Evolutionary conservation across 345 rosid genomes (phyloP), one percentile per base, ranked within the genome.

Genomic region (Lenwebbia sp.): DNA sequence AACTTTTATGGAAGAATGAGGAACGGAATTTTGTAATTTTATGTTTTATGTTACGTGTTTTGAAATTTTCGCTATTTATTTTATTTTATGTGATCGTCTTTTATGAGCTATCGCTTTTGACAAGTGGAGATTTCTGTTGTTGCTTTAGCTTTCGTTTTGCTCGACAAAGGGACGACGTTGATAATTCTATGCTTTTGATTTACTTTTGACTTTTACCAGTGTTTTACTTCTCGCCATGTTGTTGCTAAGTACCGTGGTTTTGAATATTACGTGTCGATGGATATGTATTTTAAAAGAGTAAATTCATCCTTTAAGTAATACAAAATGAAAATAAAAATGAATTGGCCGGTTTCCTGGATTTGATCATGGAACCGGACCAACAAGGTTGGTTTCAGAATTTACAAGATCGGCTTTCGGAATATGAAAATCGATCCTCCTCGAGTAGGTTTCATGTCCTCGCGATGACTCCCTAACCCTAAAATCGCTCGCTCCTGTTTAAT

Each of bases 311-410:
- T 52, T 13, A 52, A 52, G 19, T 13, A 52, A 52, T 14, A 52
- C 19, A 52, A 2, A 26, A 13, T 2, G 13, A 5, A 2, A 6
- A 0, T 5, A n/a, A 58, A 28, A n/a, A 1, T n/a, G 9, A 28
- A 28, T 13, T 1, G 13, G 0, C 13, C 7, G 8, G 1, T 44
- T 44, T 7, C 55, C 2, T 54, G 0, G 2, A 49, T 49, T 49
- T 49, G 13, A 11, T 11, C 3, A 11, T 49, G 51, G 51, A 49
- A 10, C 7, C 51, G 51, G 52, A 50, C 3, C 52, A 12, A 50
- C 52, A 2, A 50, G 12, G 14, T 50, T 14, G 4, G 14, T 50
- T 50, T 50, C 9, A 10, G 3, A 50, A 50, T 50, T 2, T 11
- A 12, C 52, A 50, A 3, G 52, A 50, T 17, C 19, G 19, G 17